These are phyloP conservation scores for Primulina huaijiensis DNA, from an alignment of 257 asterid genomes.

Conservation along the genomic window DNA sequence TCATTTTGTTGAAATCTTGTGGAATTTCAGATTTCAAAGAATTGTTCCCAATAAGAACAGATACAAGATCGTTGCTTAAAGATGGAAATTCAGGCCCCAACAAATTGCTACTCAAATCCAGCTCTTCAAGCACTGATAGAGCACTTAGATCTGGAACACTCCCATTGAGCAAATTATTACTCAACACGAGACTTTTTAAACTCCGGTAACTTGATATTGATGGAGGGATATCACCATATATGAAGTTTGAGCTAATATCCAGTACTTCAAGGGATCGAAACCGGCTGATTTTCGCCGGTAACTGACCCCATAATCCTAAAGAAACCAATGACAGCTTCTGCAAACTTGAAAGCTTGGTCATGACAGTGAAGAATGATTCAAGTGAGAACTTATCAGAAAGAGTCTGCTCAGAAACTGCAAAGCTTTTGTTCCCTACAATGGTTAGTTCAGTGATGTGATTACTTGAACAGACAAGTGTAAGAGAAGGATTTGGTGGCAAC, in stretches of 20 bases:
- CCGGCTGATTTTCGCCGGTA: constrained; percentile 67
- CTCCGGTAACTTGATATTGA: constrained; percentile 50
- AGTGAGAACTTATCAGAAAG: constrained; percentile 57
- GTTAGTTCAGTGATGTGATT: constrained; percentile 69
- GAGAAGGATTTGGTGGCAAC: constrained; percentile 52
- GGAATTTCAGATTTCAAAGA: constrained; percentile 73
- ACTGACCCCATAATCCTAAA: constrained; percentile 79
- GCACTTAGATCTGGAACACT: constrained; percentile 66
- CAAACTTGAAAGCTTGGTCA: constrained; percentile 67
- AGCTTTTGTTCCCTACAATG: constrained; percentile 68
- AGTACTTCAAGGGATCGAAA: constrained; percentile 60
- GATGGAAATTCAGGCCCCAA: constrained; percentile 72
- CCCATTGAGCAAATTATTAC: constrained; percentile 66
- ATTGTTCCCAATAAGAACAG: constrained; percentile 47
- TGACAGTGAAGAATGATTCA: constrained; percentile 81
- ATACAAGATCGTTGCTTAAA: constrained; percentile 44
- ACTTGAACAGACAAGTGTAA: constrained; percentile 57
- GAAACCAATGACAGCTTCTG: constrained; percentile 65
- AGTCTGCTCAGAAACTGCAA: constrained; percentile 37
- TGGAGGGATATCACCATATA: constrained; percentile 60
- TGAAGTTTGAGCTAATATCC: constrained; percentile 66
- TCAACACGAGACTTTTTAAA: constrained; percentile 53
- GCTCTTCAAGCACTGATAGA: constrained; percentile 45
- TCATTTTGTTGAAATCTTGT: constrained; percentile 38
- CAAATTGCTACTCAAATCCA: constrained; percentile 69